These are phyloP conservation scores for Clonostachys solani DNA, from an alignment of 2,329 filamentous ascomycete genomes.

Conservation along the genomic window DNA sequence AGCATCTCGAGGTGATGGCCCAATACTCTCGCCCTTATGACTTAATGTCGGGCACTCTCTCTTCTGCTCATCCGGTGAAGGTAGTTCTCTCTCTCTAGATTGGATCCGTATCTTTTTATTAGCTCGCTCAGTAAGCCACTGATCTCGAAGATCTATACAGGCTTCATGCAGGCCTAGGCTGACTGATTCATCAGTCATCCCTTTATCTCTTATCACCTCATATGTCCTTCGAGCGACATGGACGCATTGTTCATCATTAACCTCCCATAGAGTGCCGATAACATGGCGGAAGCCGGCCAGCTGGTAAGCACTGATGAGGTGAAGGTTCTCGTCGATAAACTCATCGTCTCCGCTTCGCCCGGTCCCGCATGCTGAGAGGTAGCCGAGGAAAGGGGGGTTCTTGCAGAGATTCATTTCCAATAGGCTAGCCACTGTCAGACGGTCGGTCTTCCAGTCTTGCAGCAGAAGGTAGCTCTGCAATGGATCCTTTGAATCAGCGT, in stretches of 20 bases:
- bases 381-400: not conserved
- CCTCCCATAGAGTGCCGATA: not conserved
- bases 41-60: not conserved
- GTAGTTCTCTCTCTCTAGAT: not conserved
- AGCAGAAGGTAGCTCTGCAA: not conserved
- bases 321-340: not conserved
- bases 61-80: not conserved
- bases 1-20: no score
- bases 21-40: no score
- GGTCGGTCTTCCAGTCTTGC: conserved; percentile 1
- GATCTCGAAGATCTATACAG: not conserved
- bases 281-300: not conserved
- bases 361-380: not conserved
- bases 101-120: not conserved
- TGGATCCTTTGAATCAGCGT: not conserved
- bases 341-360: not conserved
- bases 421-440: conserved; percentile 27
- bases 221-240: not conserved
- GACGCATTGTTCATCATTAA: not conserved
- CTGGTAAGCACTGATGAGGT: not conserved
- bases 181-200: not conserved
- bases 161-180: not conserved
- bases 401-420: conserved; percentile 23
- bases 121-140: not conserved
- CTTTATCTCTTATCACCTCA: not conserved